phyloP scores from a whole-genome alignment of 1,284 basidiomycete species.

The Austroboletus novae-zelandiae region DNA sequence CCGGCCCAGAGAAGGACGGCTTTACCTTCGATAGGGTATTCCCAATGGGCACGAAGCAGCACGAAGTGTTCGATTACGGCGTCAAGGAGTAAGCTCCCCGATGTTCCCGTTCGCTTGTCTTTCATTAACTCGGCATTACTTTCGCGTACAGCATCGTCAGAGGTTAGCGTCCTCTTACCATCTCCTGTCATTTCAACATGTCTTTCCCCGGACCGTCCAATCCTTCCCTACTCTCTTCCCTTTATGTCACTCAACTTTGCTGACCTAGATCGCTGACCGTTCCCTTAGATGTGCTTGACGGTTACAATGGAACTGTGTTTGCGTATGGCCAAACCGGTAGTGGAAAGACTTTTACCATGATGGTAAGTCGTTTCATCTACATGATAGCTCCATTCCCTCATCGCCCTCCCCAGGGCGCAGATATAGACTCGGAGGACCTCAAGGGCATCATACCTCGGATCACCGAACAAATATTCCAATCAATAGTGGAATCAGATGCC shows the following conservation, averaged over 20 bases:
- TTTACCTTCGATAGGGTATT: conserved; percentile 99
- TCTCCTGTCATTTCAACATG: background rate
- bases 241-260: conserved; percentile 5
- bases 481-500: conserved; percentile 93
- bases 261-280: conserved; percentile 17
- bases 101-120: conserved; percentile 10
- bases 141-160: conserved; percentile 63
- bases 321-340: conserved; percentile 99
- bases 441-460: conserved; percentile 99
- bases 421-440: conserved; percentile 89
- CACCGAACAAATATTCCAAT: conserved; percentile 98
- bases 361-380: conserved; percentile 54
- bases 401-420: conserved; percentile 70
- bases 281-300: conserved; percentile 88
- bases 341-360: conserved; percentile 97
- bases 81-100: conserved; percentile 81
- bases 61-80: conserved; percentile 98
- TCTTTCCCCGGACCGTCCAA: background rate
- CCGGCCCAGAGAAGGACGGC: conserved; percentile 85
- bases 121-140: conserved; percentile 13
- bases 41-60: conserved; percentile 87
- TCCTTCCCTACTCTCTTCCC: conserved; percentile 4
- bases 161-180: conserved; percentile 44
- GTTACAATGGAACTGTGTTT: conserved; percentile 98
- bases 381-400: conserved; percentile 10